Conservation (phyloP, 768 basidiomycete genomes). For the Lanmaoa rubissima region DNA sequence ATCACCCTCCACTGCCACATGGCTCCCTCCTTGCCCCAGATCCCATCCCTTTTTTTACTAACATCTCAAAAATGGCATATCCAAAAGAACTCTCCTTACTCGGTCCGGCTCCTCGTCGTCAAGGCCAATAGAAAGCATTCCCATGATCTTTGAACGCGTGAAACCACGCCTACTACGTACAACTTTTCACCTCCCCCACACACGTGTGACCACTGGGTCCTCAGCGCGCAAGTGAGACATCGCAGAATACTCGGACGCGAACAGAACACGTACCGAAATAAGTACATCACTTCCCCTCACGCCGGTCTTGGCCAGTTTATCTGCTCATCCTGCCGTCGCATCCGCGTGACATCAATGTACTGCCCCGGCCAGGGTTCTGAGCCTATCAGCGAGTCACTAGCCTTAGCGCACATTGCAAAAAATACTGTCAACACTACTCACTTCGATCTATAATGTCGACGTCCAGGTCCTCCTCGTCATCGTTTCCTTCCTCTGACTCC, state of each 20-base stretch:
- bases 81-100: neutral
- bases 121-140: slow-evolving; percentile 13
- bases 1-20: slow-evolving; percentile 12
- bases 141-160: slow-evolving; percentile 2
- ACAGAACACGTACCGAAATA: neutral
- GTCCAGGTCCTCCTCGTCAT: slow-evolving; percentile 49
- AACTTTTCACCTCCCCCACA: neutral
- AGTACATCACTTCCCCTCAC: slow-evolving; percentile 27
- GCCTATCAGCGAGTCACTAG: slow-evolving; percentile 38
- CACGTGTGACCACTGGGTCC: neutral
- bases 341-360: slow-evolving; percentile 71
- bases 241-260: neutral
- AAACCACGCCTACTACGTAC: neutral
- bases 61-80: slow-evolving; percentile 2
- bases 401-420: neutral
- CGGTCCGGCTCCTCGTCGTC: slow-evolving; percentile 10
- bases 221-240: neutral
- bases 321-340: slow-evolving; percentile 51
- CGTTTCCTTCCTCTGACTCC: slow-evolving; percentile 57
- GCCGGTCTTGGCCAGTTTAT: slow-evolving; percentile 75
- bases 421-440: slow-evolving; percentile 37
- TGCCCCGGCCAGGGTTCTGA: slow-evolving; percentile 70
- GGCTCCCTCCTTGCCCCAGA: neutral
- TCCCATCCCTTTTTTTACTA: neutral
- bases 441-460: slow-evolving; percentile 69